phyloP scores from a whole-genome alignment of 2,329 filamentous ascomycete species.

The Geosmithia morbida region DNA sequence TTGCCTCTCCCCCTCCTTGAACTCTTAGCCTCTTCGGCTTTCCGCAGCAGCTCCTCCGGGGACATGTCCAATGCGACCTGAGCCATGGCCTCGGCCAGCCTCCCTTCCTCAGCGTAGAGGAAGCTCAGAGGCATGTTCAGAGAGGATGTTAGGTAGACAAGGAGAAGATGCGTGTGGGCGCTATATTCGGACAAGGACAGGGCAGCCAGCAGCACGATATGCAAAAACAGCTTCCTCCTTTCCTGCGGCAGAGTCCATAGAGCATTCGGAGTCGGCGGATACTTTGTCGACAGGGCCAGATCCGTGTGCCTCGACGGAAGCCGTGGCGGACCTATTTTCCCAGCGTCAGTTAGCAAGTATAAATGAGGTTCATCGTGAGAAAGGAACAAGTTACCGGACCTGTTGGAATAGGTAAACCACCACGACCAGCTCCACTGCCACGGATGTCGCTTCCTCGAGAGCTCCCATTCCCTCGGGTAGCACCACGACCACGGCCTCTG shows the following conservation, averaged over 20 bases:
- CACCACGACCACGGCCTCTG: slow-evolving; percentile 21
- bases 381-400: slow-evolving; percentile 12
- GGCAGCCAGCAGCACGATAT: slow-evolving; percentile 56
- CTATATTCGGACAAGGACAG: slow-evolving; percentile 67
- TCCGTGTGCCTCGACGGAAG: slow-evolving; percentile 27
- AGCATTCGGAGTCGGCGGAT: slow-evolving; percentile 43
- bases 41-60: slow-evolving; percentile 15
- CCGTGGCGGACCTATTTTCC: slow-evolving; percentile 19
- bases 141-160: slow-evolving; percentile 57
- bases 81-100: slow-evolving; percentile 60
- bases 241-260: slow-evolving; percentile 44
- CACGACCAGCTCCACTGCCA: slow-evolving; percentile 15
- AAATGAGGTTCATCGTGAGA: slow-evolving; percentile 1
- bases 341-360: slow-evolving; percentile 7
- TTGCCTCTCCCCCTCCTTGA: slow-evolving; percentile 51
- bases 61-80: slow-evolving; percentile 46
- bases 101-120: slow-evolving; percentile 57
- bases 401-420: slow-evolving; percentile 15
- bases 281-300: slow-evolving; percentile 31
- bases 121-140: slow-evolving; percentile 51
- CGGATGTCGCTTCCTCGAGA: slow-evolving; percentile 14
- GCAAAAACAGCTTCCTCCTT: slow-evolving; percentile 53
- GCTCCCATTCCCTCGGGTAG: slow-evolving; percentile 4
- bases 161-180: slow-evolving; percentile 56
- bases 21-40: slow-evolving; percentile 46